Evolutionary conservation across 805 yeast genomes (phyloP).

Genomic region (Spathaspora boniae): DNA sequence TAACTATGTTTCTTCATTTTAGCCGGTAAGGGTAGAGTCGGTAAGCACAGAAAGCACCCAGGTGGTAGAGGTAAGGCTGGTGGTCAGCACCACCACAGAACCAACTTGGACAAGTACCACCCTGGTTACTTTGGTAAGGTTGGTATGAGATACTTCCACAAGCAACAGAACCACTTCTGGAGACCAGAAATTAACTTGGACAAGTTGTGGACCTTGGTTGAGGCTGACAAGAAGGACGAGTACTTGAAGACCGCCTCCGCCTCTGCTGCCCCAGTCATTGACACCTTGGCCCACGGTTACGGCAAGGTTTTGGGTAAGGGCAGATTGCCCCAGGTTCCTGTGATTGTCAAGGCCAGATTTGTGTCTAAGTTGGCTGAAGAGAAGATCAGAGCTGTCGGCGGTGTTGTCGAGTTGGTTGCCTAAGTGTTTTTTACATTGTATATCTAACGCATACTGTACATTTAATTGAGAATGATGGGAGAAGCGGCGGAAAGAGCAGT

Average conservation of each 20-base stretch:
- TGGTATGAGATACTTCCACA: conserved; percentile 99
- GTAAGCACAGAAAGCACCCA: conserved; percentile 99
- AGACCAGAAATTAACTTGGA: conserved; percentile 97
- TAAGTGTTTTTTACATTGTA: conserved; percentile 40
- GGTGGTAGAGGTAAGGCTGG: conserved; percentile 99
- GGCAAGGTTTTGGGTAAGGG: conserved; percentile 99
- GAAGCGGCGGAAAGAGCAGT: neutral
- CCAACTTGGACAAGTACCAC: conserved; percentile 99
- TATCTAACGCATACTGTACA: conserved; percentile 8
- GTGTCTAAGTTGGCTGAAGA: conserved; percentile 99
- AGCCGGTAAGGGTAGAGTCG: conserved; percentile 99
- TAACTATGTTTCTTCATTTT: conserved; percentile 29
- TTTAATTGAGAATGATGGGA: conserved; percentile 7
- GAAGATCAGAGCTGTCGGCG: conserved; percentile 99
- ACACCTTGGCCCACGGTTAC: conserved; percentile 99
- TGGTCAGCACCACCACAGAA: conserved; percentile 99
- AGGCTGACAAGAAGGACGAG: conserved; percentile 90
- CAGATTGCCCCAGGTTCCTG: conserved; percentile 95
- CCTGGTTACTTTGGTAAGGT: conserved; percentile 99
- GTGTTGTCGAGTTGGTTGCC: conserved; percentile 99
- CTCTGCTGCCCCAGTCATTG: conserved; percentile 97
- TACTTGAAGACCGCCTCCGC: conserved; percentile 80
- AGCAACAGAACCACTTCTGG: conserved; percentile 94
- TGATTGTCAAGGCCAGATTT: conserved; percentile 98
- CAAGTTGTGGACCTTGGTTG: conserved; percentile 96